Conservation (phyloP, 148 eudicot genomes). For the Camellia lanceoleosa region DNA sequence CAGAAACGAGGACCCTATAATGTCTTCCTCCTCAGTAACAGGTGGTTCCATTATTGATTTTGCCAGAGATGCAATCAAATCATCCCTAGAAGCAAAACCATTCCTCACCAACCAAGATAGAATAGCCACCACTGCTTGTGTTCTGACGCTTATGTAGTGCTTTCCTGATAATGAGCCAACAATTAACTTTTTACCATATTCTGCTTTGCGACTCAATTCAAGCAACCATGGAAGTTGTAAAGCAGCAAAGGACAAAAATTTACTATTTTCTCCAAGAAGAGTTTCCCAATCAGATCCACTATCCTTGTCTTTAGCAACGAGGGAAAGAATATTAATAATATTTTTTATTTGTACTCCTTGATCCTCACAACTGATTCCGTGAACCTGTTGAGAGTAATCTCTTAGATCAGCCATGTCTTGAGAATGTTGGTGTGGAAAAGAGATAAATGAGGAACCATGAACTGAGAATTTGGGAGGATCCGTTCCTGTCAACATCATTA, state of each 20-base stretch:
- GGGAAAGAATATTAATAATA: constrained; percentile 46
- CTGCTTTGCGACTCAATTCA: constrained; percentile 53
- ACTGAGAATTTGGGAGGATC: constrained; percentile 43
- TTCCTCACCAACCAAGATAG: constrained; percentile 87
- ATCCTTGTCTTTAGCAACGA: constrained; percentile 58
- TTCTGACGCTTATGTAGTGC: constrained; percentile 47
- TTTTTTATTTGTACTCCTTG: constrained; percentile 45
- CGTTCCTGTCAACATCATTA: constrained; percentile 59
- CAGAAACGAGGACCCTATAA: constrained; percentile 79
- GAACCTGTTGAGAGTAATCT: constrained; percentile 37
- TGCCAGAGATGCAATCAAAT: constrained; percentile 75
- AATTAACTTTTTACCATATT: constrained; percentile 48
- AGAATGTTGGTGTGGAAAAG: constrained; percentile 27
- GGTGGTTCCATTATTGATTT: constrained; percentile 87
- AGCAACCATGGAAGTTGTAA: constrained; percentile 90
- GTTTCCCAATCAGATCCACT: constrained; percentile 60
- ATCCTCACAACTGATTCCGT: constrained; percentile 32
- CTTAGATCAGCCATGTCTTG: constrained; percentile 27
- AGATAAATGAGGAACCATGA: constrained; percentile 29
- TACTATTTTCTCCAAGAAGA: constrained; percentile 59
- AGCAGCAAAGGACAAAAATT: constrained; percentile 66
- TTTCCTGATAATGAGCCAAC: constrained; percentile 41
- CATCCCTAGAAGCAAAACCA: constrained; percentile 85
- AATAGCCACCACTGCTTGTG: constrained; percentile 61
- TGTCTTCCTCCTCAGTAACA: constrained; percentile 82